Evolutionary conservation across 148 eudicot genomes (phyloP), one percentile per base, ranked within the genome.

Genomic region (Simmondsia chinensis): DNA sequence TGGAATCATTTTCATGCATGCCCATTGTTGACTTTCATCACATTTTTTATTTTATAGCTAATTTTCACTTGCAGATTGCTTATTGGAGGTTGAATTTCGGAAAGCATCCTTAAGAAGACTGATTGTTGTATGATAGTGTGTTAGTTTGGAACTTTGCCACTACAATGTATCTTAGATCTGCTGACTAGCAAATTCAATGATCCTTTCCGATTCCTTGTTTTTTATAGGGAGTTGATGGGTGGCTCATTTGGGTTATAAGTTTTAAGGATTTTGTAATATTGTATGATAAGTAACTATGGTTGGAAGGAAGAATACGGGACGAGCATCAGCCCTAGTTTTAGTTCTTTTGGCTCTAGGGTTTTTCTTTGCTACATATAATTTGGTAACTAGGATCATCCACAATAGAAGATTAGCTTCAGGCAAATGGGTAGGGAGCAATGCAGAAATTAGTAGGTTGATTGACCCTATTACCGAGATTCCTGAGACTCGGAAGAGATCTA

Each of bases 341-440:
- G 43, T 70, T 50, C 64, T 76, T 16, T 22, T 76, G 43, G 66
- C 70, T 17, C 30, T 73, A 39, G 77, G 79, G 7, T 66, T 62
- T 61, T 70, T 69, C 46, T 25, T 80, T 41, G 88, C 70, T 1
- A 73, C 88, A 20, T 76, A 76, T 46, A 76, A 73, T 65, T 34
- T 73, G 67, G 17, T 67, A 12, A 70, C 76, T 2, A 30, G 70
- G 68, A 30, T 70, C 41, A 37, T 70, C 44, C 75, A 73, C 39
- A 43, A 68, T 46, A 54, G 56, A 56, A 38, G 10, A 17, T 21
- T 21, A 6, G 41, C 40, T 37, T 40, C 56, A 10, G 52, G 49
- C 20, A 44, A 22, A 37, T 48, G 24, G 52, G 40, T 13, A 20
- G 16, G 14, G 8, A 19, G 56, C 35, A 37, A n/a, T 19, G 20